Conservation (phyloP, 306 rosid genomes). For the Casuarina equisetifolia region DNA sequence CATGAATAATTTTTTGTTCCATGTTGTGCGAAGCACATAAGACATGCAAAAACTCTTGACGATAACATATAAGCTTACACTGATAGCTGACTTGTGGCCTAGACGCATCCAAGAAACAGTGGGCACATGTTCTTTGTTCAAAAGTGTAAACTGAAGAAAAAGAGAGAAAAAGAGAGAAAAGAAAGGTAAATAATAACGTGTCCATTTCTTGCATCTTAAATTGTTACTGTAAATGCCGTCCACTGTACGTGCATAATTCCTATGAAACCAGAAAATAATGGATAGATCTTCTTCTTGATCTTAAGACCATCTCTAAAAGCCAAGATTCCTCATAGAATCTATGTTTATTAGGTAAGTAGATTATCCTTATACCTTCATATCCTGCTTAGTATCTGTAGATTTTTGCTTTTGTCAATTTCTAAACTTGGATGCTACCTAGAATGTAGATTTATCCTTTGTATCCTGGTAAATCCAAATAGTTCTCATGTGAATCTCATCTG, state of each 20-base stretch:
- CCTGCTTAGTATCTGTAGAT: background rate
- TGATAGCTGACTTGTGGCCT: background rate
- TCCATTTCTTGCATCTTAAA: background rate
- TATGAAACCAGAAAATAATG: background rate
- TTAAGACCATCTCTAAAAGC: background rate
- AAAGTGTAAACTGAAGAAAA: no score
- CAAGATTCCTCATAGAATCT: background rate
- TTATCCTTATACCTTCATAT: background rate
- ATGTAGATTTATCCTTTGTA: background rate
- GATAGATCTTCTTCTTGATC: background rate
- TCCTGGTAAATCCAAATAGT: background rate
- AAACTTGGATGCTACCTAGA: background rate
- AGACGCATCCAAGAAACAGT: background rate
- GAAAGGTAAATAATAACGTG: background rate
- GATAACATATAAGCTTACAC: no score
- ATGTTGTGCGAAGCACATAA: background rate
- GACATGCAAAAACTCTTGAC: background rate
- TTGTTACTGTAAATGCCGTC: background rate
- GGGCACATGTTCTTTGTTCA: no score
- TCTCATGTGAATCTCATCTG: background rate
- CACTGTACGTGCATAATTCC: background rate
- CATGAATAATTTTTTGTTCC: background rate
- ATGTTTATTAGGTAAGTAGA: no score
- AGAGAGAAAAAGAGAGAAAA: no score
- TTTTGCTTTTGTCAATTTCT: background rate